Conservation (phyloP, 192 early-diverging fungal species). For the Gigaspora rosea region DNA sequence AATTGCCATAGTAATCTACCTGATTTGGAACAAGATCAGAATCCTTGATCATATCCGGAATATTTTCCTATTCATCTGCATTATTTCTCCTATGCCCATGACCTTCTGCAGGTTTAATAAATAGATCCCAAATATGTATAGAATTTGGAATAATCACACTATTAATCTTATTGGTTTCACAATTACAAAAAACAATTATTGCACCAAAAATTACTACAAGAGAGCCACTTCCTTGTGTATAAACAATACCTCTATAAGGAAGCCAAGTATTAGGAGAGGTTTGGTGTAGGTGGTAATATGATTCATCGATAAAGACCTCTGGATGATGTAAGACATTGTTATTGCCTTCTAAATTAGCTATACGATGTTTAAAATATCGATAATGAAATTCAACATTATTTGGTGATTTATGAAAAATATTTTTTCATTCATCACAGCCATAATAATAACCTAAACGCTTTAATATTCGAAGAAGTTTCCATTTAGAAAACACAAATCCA, state of each 20-base stretch:
- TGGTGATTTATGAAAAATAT: constrained; percentile 13
- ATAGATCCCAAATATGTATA: no score
- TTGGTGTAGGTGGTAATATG: background rate
- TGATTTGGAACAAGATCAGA: no score
- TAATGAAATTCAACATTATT: constrained; percentile 19
- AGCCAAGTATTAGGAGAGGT: constrained; percentile 15
- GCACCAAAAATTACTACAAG: background rate
- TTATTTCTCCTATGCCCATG: no score
- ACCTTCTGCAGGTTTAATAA: no score
- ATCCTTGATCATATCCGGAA: no score
- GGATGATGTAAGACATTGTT: background rate
- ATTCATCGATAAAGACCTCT: constrained; percentile 5
- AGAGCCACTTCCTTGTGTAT: background rate
- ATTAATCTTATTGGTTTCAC: background rate
- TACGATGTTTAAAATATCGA: background rate
- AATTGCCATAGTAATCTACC: background rate
- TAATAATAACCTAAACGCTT: constrained; percentile 3
- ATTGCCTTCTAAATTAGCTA: constrained; percentile 3
- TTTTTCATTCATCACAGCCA: background rate
- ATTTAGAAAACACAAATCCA: background rate
- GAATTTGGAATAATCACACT: background rate
- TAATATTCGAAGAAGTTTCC: constrained; percentile 8
- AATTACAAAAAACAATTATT: background rate
- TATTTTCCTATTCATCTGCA: no score
- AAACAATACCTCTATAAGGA: constrained; percentile 15